Conservation (phyloP, 2,329 filamentous ascomycete species). For the Trichophyton equinum region DNA sequence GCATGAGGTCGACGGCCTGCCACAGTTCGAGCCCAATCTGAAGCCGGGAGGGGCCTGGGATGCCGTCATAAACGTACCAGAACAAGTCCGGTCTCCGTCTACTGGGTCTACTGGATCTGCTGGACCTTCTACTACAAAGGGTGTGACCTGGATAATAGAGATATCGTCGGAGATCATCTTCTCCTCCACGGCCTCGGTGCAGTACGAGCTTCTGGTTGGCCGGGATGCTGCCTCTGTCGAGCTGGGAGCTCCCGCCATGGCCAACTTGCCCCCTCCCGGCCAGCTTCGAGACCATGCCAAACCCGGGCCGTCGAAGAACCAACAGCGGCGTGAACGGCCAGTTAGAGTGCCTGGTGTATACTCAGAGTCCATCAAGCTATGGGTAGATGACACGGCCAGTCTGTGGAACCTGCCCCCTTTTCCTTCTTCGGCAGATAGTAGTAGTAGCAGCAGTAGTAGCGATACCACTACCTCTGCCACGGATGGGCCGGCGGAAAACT, state of each 20-base stretch:
- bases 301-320: slow-evolving; percentile 28
- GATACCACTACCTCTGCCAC: slow-evolving; percentile 27
- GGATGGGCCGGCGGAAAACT: slow-evolving; percentile 7
- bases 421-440: slow-evolving; percentile 37
- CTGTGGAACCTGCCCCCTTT: slow-evolving; percentile 88
- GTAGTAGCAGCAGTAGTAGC: neutral
- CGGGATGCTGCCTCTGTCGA: slow-evolving; percentile 74
- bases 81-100: slow-evolving; percentile 40
- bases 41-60: slow-evolving; percentile 86
- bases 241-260: slow-evolving; percentile 47
- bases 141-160: slow-evolving; percentile 78
- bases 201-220: slow-evolving; percentile 75
- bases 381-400: slow-evolving; percentile 74
- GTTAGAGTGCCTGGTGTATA: slow-evolving; percentile 61
- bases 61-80: slow-evolving; percentile 66
- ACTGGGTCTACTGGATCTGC: slow-evolving; percentile 18
- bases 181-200: slow-evolving; percentile 73
- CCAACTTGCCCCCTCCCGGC: slow-evolving; percentile 48
- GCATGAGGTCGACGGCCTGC: slow-evolving; percentile 58
- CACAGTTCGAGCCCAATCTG: slow-evolving; percentile 90
- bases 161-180: slow-evolving; percentile 89
- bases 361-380: slow-evolving; percentile 64
- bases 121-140: slow-evolving; percentile 14
- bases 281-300: slow-evolving; percentile 66
- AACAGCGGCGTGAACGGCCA: neutral